Conservation (phyloP, 345 rosid genomes). For the Acer yangbiense region DNA sequence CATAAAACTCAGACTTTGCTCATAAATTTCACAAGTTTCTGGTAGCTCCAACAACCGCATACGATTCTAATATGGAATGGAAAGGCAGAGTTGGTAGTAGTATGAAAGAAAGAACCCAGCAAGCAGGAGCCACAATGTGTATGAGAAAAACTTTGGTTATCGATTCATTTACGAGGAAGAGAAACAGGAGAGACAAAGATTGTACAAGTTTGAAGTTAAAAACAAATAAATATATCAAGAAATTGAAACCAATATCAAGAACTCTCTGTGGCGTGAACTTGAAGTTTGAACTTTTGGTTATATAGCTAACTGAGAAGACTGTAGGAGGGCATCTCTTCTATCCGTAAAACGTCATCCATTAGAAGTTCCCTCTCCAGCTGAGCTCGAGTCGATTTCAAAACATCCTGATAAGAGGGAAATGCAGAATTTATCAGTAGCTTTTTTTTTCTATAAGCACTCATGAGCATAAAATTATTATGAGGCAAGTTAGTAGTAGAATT, state of each 20-base stretch:
- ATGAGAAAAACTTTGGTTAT: not conserved
- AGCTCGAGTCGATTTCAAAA: conserved; percentile 69
- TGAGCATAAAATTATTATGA: too few relatives aligned
- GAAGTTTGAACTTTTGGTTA: not conserved
- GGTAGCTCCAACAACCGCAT: conserved; percentile 5
- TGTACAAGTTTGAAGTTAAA: conserved; percentile 4
- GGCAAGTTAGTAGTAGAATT: not conserved
- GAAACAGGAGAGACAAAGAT: not conserved
- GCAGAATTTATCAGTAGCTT: conserved; percentile 3
- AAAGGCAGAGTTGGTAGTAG: not conserved
- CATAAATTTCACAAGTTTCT: not conserved
- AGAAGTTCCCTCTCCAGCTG: conserved; percentile 87
- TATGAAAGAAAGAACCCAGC: not conserved
- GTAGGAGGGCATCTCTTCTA: conserved; percentile 93
- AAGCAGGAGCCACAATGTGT: not conserved
- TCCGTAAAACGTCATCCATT: conserved; percentile 70
- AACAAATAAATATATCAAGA: conserved; percentile 12
- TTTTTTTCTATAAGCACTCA: too few relatives aligned
- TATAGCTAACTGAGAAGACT: conserved; percentile 56
- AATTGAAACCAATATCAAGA: not conserved
- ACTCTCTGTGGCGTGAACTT: not conserved
- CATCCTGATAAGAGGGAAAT: conserved; percentile 47
- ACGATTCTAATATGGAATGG: not conserved
- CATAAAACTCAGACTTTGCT: not conserved
- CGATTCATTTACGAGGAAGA: conserved; percentile 9